A percentile compares a stretch with the other conserved stretches of the same genome.
These are phyloP conservation scores for Alternaria triticimaculans DNA, from an alignment of 2,329 filamentous ascomycete species.

Conservation along the genomic window DNA sequence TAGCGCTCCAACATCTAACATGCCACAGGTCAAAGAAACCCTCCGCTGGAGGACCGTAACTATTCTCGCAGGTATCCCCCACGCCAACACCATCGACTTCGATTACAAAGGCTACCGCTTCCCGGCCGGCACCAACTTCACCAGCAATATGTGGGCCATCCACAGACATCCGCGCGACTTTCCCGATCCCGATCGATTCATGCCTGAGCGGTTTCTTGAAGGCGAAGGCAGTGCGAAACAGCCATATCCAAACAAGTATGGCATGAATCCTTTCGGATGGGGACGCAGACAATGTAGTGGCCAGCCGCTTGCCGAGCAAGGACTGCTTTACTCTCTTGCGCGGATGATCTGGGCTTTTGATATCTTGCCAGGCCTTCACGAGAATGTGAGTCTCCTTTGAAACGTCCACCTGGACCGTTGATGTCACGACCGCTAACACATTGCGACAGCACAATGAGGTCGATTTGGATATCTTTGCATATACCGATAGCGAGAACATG, in stretches of 20 bases:
- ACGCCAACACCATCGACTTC: background rate
- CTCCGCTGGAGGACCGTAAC: background rate
- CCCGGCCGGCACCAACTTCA: background rate
- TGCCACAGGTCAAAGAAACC: background rate
- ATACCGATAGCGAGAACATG: background rate
- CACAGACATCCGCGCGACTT: background rate
- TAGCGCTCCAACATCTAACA: background rate
- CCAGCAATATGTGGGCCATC: background rate
- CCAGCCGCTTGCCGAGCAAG: background rate
- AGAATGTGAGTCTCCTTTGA: background rate
- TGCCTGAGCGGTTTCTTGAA: background rate
- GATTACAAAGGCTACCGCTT: background rate
- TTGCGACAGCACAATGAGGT: background rate
- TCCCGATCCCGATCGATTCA: background rate
- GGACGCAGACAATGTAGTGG: background rate
- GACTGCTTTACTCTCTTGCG: background rate
- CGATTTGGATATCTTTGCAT: background rate
- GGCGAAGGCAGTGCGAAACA: background rate
- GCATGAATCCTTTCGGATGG: background rate
- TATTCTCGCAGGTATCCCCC: background rate
- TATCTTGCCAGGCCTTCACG: rapidly evolving
- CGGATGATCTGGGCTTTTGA: background rate
- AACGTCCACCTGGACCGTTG: rapidly evolving
- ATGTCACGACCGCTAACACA: rapidly evolving
- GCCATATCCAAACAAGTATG: background rate